Evolutionary conservation across 2,329 filamentous ascomycete species (phyloP).

Genomic region (Ceratocystis albifundus): DNA sequence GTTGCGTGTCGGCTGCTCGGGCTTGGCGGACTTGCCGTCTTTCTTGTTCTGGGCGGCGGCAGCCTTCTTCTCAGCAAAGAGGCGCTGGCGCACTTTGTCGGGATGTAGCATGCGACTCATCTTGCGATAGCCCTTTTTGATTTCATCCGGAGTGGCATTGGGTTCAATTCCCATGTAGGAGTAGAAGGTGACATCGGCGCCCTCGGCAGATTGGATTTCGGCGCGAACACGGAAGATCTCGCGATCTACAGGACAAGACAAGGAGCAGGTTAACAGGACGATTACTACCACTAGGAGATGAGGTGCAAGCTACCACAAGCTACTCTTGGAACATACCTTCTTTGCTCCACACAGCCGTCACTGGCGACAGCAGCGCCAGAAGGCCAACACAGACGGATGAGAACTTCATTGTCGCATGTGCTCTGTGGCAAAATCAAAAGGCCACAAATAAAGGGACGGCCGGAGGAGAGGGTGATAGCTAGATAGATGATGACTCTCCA

Average conservation of each 20-base stretch:
- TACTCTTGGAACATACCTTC: slow-evolving; percentile 48
- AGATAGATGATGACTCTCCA: not conserved
- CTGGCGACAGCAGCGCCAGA: slow-evolving; percentile 52
- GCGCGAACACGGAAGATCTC: slow-evolving; percentile 95
- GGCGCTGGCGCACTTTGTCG: slow-evolving; percentile 84
- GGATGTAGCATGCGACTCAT: slow-evolving; percentile 75
- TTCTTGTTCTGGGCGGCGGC: slow-evolving; percentile 33
- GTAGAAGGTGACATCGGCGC: slow-evolving; percentile 81
- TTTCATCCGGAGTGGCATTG: slow-evolving; percentile 68
- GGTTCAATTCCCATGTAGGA: slow-evolving; percentile 71
- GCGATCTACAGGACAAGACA: slow-evolving; percentile 51
- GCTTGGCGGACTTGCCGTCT: slow-evolving; percentile 43
- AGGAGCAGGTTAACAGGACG: too few relatives aligned
- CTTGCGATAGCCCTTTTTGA: slow-evolving; percentile 89
- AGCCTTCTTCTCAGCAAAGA: slow-evolving; percentile 57
- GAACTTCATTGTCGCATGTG: slow-evolving; percentile 52
- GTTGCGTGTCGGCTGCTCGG: slow-evolving; percentile 58
- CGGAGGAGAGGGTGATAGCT: not conserved
- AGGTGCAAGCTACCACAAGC: too few relatives aligned
- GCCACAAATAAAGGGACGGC: not conserved
- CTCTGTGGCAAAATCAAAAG: not conserved
- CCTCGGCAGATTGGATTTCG: slow-evolving; percentile 67
- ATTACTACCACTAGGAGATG: too few relatives aligned
- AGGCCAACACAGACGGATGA: slow-evolving; percentile 56
- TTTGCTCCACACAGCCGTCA: slow-evolving; percentile 71